phyloP scores from a whole-genome alignment of 805 yeast genomes.

The Kodamaea neixiangensis region DNA sequence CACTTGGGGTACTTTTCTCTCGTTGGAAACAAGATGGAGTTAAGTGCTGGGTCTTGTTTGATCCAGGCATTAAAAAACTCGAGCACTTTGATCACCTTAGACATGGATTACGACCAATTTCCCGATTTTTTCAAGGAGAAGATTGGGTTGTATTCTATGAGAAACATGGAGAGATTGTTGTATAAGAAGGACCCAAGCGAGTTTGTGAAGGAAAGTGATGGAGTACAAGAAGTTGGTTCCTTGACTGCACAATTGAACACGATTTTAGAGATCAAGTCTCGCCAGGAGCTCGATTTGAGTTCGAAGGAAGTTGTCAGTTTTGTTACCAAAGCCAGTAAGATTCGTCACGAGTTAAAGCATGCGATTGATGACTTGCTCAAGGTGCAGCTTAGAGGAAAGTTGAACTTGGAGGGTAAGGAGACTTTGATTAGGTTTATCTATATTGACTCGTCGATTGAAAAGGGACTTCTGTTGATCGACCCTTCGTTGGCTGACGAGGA shows the following conservation, averaged over 20 bases:
- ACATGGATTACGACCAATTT: conserved; percentile 63
- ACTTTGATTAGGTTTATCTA: conserved; percentile 66
- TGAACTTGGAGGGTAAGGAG: conserved; percentile 74
- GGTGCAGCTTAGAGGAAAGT: conserved; percentile 53
- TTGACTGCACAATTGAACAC: conserved; percentile 28
- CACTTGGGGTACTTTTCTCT: conserved; percentile 69
- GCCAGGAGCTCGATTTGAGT: conserved; percentile 32
- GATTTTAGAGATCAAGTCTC: conserved; percentile 35
- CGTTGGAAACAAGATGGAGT: conserved; percentile 60
- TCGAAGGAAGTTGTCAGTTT: conserved; percentile 34
- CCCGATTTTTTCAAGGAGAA: conserved; percentile 66
- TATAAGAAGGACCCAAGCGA: conserved; percentile 23
- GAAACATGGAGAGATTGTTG: conserved; percentile 69
- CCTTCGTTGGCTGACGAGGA: conserved; percentile 28
- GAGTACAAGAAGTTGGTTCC: conserved; percentile 33
- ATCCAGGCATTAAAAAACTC: conserved; percentile 71
- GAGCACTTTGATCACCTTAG: conserved; percentile 65
- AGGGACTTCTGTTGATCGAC: conserved; percentile 49
- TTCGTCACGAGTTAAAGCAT: conserved; percentile 31
- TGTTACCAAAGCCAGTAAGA: conserved; percentile 26
- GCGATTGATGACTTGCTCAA: conserved; percentile 54
- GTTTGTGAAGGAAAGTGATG: conserved; percentile 10
- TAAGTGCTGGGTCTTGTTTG: conserved; percentile 62
- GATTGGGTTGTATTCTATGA: conserved; percentile 77
- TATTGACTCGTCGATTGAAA: conserved; percentile 67